Percentiles rank a stretch among this genome's conserved stretches.
These are phyloP conservation scores for Fusarium ambrosium DNA, from an alignment of 2,329 filamentous ascomycete genomes.

Conservation along the genomic window DNA sequence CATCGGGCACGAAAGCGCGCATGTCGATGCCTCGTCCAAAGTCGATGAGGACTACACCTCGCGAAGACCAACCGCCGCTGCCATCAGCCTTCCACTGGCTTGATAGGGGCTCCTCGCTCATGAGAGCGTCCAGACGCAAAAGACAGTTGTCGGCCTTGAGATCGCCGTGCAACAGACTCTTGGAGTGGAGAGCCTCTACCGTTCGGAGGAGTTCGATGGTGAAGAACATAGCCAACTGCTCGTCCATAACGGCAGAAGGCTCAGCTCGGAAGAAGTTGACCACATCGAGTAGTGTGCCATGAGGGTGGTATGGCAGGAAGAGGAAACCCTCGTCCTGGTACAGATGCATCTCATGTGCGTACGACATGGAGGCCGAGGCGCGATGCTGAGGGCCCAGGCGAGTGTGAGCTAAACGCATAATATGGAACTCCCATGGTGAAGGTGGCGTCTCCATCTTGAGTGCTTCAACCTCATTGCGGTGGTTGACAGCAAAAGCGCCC, in stretches of 20 bases:
- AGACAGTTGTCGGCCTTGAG: constrained; percentile 97
- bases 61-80: constrained; percentile 80
- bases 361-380: constrained; percentile 81
- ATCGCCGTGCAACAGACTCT: constrained; percentile 89
- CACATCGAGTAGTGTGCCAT: constrained; percentile 94
- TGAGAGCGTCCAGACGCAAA: constrained; percentile 76
- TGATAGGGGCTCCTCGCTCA: constrained; percentile 63
- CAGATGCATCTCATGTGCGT: constrained; percentile 90
- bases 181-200: constrained; percentile 85
- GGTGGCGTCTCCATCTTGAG: constrained; percentile 95
- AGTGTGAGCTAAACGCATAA: constrained; percentile 85
- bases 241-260: constrained; percentile 83
- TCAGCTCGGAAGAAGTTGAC: constrained; percentile 88
- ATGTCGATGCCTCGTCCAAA: constrained; percentile 97
- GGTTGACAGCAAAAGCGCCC: constrained; percentile 68
- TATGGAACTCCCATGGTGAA: constrained; percentile 95
- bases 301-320: constrained; percentile 86
- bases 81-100: constrained; percentile 81
- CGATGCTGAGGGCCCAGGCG: constrained; percentile 80
- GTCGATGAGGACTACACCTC: constrained; percentile 90
- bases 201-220: constrained; percentile 91
- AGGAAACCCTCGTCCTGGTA: constrained; percentile 93
- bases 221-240: constrained; percentile 95
- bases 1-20: constrained; percentile 80
- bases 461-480: constrained; percentile 78